Percentiles rank a stretch among this genome's conserved stretches.
Evolutionary conservation across 441 rosid genomes (phyloP).

Genomic region (Syzygium malaccense): DNA sequence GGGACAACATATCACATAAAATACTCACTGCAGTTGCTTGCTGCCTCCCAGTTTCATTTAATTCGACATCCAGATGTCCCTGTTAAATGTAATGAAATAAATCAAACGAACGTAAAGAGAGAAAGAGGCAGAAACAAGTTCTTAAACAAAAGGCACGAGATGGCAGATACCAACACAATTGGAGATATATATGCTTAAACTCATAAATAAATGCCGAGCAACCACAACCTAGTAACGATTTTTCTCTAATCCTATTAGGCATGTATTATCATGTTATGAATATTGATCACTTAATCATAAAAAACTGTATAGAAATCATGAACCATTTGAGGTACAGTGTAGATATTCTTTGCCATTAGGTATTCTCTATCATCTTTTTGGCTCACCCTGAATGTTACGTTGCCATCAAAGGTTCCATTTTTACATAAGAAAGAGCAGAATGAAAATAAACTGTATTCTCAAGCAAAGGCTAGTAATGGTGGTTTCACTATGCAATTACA

Average conservation of each 20-base stretch:
- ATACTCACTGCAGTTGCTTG: background rate
- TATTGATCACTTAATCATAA: background rate
- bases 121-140: background rate
- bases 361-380: background rate
- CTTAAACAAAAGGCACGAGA: background rate
- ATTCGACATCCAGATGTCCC: background rate
- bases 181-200: background rate
- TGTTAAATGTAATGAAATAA: background rate
- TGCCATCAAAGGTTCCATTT: background rate
- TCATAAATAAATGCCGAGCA: background rate
- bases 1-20: background rate
- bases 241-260: background rate
- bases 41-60: background rate
- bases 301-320: background rate
- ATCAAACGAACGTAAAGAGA: background rate
- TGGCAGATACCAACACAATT: background rate
- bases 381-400: background rate
- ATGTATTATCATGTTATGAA: background rate
- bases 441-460: background rate
- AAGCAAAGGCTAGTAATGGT: background rate
- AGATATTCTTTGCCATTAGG: background rate
- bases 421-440: background rate
- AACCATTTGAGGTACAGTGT: background rate
- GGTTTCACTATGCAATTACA: background rate
- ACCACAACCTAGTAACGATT: background rate